Base-by-base conservation (phyloP, 768 basidiomycete genomes). In the Guyanaporus albipodus region DNA sequence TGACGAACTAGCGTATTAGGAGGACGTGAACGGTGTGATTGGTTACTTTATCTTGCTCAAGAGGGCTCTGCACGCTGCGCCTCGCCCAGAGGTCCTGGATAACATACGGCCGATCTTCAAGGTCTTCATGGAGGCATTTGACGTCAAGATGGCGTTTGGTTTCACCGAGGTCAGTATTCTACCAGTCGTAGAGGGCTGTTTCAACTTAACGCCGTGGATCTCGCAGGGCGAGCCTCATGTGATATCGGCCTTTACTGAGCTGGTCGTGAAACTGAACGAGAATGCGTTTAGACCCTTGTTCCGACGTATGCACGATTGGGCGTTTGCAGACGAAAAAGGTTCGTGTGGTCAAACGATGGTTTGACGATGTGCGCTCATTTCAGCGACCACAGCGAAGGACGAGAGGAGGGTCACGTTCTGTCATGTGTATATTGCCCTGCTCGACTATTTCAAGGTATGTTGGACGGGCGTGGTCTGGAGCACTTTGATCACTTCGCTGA, bases 271-370 rank as follows among this genome's bases (percentile, higher is more conserved):
- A 67, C 73, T 99, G 43, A 96, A 94, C 59, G 96, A 98, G 56
- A 80, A 81, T 0, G 77, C 85, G 0, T 98, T 99, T 81, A 79
- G 82, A 52, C 93, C 95, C 1, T 70, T 97, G 14, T 95, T 97
- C 78, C 82, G 92, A 44, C 83, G 84, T 44, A 66, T 94, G 47
- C 92, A 90, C 58, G 96, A 99, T 62, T 99, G 96, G 96, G 92
- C 92, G 0, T 93, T 93, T 57, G 77, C 75, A 1, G 71, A 73
- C 47, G 76, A 75, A 23, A 58, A 60, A 21, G 67, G 82, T 83
- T 57, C 26, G 73, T 65, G 4, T 12, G 8, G 15, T 21, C 31
- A 1, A 21, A 19, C 4, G 47, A n/a, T 4, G 14, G 3, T 31
- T 19, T 47, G 52, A 39, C n/a, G 28, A 28, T 32, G 33, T 22